Evolutionary conservation across 495 filamentous ascomycete genomes (phyloP).

Genomic region (Echria macrotheca): DNA sequence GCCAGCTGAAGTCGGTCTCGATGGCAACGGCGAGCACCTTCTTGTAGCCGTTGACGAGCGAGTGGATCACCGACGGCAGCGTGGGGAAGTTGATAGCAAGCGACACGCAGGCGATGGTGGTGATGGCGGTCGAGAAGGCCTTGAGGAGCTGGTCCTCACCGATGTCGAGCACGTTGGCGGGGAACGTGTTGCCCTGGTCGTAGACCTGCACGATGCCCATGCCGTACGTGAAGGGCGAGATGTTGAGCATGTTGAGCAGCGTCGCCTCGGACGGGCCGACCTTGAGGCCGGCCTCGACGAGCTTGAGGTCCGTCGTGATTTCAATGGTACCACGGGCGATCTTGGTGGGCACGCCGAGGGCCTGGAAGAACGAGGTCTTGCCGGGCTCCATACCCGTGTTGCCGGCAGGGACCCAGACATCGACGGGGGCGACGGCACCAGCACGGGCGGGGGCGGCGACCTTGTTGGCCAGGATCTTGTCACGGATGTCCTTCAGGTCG

Average conservation of each 20-base stretch:
- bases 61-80: slow-evolving; percentile 93
- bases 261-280: slow-evolving; percentile 98
- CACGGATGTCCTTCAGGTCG: slow-evolving; percentile 85
- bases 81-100: slow-evolving; percentile 92
- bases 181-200: slow-evolving; percentile 89
- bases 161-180: slow-evolving; percentile 80
- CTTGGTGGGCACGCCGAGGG: slow-evolving; percentile 99
- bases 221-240: slow-evolving; percentile 99
- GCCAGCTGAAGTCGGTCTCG: slow-evolving; percentile 89
- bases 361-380: slow-evolving; percentile 99
- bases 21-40: slow-evolving; percentile 87
- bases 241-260: slow-evolving; percentile 99
- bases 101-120: slow-evolving; percentile 82
- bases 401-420: slow-evolving; percentile 89
- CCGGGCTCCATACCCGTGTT: slow-evolving; percentile 99
- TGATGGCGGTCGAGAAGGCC: slow-evolving; percentile 74
- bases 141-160: slow-evolving; percentile 85
- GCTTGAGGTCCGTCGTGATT: slow-evolving; percentile 97
- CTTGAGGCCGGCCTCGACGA: slow-evolving; percentile 86
- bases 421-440: slow-evolving; percentile 85
- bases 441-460: slow-evolving; percentile 96
- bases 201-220: slow-evolving; percentile 95
- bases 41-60: slow-evolving; percentile 95
- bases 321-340: slow-evolving; percentile 99
- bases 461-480: slow-evolving; percentile 93